Conservation (phyloP, 371 early-diverging fungal genomes). For the Mortierella sp. region DNA sequence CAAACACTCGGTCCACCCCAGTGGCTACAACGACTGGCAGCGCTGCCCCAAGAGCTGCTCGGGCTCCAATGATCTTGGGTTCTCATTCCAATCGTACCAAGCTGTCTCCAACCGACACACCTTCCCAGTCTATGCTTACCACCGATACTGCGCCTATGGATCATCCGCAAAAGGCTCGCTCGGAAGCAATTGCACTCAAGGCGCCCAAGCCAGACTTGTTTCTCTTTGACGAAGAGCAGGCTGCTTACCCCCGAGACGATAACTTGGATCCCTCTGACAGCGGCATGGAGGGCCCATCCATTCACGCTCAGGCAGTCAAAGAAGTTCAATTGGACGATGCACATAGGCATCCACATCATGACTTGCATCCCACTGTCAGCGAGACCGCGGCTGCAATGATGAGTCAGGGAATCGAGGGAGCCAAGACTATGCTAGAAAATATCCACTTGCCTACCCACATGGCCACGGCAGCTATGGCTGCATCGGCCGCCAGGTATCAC, state of each 20-base stretch:
- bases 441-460: background rate
- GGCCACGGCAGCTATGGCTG: background rate
- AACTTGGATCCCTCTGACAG: background rate
- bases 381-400: constrained; percentile 21
- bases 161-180: background rate
- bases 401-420: constrained; percentile 2
- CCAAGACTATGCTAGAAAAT: constrained; percentile 1
- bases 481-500: background rate
- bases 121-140: too few species aligned
- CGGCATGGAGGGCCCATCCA: background rate
- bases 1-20: too few species aligned
- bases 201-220: background rate
- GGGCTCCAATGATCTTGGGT: too few species aligned
- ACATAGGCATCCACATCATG: constrained; percentile 26
- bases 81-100: too few species aligned
- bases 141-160: background rate
- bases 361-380: constrained; percentile 24
- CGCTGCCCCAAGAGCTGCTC: too few species aligned
- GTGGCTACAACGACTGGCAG: too few species aligned
- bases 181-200: background rate
- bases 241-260: too few species aligned
- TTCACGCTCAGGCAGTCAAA: background rate
- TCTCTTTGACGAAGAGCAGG: constrained; percentile 9
- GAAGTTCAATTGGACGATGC: constrained; percentile 26
- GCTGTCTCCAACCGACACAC: too few species aligned